A percentile compares a stretch with the other conserved stretches of the same genome.
Conservation (phyloP, 2,329 filamentous ascomycete genomes). For the Epichloe amarillans region DNA sequence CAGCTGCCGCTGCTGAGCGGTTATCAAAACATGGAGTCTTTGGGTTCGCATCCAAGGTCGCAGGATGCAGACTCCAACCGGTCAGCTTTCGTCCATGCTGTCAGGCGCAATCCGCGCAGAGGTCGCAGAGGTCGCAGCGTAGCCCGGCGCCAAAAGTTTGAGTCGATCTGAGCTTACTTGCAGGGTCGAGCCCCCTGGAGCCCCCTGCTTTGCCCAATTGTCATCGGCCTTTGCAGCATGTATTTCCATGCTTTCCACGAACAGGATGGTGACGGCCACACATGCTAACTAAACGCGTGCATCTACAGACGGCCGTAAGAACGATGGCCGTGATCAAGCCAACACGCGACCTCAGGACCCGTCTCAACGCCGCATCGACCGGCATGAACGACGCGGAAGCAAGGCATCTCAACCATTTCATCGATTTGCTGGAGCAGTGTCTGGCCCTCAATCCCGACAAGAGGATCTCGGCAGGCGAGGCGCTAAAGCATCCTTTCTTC, state of each 20-base stretch:
- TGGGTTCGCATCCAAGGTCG: conserved; percentile 4
- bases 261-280: background rate
- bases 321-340: conserved; percentile 61
- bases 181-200: too few species aligned
- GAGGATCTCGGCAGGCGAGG: conserved; percentile 74
- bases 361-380: conserved; percentile 60
- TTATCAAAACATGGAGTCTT: background rate
- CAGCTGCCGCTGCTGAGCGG: background rate
- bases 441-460: conserved; percentile 85
- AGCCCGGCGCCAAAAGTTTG: conserved; percentile 3
- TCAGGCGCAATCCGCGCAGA: background rate
- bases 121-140: background rate
- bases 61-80: background rate
- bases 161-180: background rate
- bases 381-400: conserved; percentile 61
- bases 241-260: background rate
- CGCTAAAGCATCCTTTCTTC: conserved; percentile 82
- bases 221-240: background rate
- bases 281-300: background rate
- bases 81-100: background rate
- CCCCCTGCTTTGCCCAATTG: background rate
- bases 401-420: conserved; percentile 69
- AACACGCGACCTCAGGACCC: conserved; percentile 66
- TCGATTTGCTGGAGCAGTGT: conserved; percentile 80
- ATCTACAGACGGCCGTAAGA: conserved; percentile 47